Base-by-base conservation (phyloP, 805 yeast species). In the Hyphopichia homilentoma region DNA sequence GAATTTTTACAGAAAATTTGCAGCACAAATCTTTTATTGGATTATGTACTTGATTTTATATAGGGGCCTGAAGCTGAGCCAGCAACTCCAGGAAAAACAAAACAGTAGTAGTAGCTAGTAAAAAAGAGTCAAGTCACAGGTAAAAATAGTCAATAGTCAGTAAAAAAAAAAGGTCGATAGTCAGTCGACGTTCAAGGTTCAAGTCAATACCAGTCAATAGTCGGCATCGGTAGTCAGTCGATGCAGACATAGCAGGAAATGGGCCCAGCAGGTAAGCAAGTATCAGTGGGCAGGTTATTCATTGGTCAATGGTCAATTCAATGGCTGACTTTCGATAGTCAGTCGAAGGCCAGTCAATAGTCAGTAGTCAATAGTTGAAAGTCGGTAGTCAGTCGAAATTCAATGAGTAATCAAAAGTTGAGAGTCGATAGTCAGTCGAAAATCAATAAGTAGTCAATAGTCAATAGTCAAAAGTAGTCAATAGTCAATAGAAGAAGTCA, bases 341-440 rank as follows among this genome's bases (percentile, higher is more conserved):
- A 26, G 13, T 14, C 7, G 16, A 26, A 26, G 3, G 17, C 6
- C 11, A 26, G 29, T 15, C 16, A 16, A 14, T 12, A 26, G 29
- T 26, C 29, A 26, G 16, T 26, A 26, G 29, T 26, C 18, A 26
- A 24, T 24, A 24, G 26, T 24, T 20, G 11, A 20, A 20, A 13
- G 12, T 12, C 9, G 16, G n/a, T 1, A 16, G 16, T 13, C 14
- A 14, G 16, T 15, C 11, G 7, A 25, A 25, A 7, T 20, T 7
- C 11, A 25, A 25, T 14, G n/a, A 25, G n/a, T n/a, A 25, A 19
- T 25, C 19, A 25, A 14, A 14, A 14, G 4, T 25, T 19, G 11
- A 20, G 7, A 20, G 22, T 11, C 22, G 11, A 20, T 20, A 20
- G 7, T 20, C 22, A 20, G 11, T 20, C 9, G 11, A 20, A 20